Conservation (phyloP, 2,329 filamentous ascomycete species). For the Fusarium ambrosium region DNA sequence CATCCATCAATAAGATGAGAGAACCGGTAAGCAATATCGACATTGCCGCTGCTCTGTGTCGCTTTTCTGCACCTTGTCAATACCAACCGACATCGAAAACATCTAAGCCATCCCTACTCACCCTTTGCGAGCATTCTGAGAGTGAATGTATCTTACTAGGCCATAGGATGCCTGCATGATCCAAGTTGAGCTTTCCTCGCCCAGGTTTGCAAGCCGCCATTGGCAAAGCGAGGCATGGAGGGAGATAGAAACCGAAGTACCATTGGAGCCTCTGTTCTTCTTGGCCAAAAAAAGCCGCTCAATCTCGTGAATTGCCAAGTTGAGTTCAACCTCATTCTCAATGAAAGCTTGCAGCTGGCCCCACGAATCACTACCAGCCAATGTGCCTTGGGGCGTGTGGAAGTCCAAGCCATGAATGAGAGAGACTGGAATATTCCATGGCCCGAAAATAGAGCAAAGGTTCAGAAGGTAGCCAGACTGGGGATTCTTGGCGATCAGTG, state of each 20-base stretch:
- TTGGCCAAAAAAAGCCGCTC: background rate
- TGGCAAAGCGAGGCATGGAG: background rate
- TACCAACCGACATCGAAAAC: no score
- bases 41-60: no score
- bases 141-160: background rate
- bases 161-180: background rate
- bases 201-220: constrained; percentile 8
- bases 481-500: background rate
- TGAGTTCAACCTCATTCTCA: background rate
- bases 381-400: background rate
- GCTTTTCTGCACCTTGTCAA: background rate
- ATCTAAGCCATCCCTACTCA: background rate
- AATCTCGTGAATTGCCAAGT: background rate
- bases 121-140: background rate
- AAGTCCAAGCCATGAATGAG: background rate
- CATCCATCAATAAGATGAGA: background rate
- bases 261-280: no score
- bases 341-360: background rate
- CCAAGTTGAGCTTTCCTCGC: background rate
- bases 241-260: background rate
- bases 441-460: background rate
- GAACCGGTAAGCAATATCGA: fast-evolving
- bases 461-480: background rate
- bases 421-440: background rate
- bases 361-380: background rate